Base-by-base conservation (phyloP, 352 stramenopile species). In the Phytopythium chamaehyphon region DNA sequence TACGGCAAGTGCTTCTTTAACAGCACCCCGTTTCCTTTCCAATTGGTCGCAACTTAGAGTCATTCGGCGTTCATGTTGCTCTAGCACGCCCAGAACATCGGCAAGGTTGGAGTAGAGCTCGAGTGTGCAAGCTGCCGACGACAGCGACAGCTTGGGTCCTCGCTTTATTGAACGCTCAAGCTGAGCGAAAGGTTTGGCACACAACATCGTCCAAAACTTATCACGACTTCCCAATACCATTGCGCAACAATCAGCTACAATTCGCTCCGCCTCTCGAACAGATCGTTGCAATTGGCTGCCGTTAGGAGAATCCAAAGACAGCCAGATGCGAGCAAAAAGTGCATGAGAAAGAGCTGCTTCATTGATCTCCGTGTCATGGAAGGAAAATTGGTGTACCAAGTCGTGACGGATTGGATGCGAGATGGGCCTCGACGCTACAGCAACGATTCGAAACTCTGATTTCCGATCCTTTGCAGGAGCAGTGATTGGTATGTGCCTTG, bases 361-460 rank as follows among this genome's bases (percentile, higher is more conserved):
- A 28, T 36, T 23, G 23, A 65, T 51, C 0, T 47, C 21, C 3
- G 72, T 18, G 0, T 18, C 15, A 11, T 80, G 72, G 12, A 80
- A 50, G 1, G 52, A 46, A 28, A 81, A 56, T 12, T 71, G 36
- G 24, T 54, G 28, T 11, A 49, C 55, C 0, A 66, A 26, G 2
- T 21, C 44, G 37, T 75, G 56, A 24, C 70, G 63, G 22, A 47
- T 15, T 12, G 33, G 18, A 0, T 52, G 23, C 12, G 47, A 21
- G 8, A 73, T 53, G 5, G 51, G 14, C 14, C 38, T 59, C 1
- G 63, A 18, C 6, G 71, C 61, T 3, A 86, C 61, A 0, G 62
- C 73, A 28, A 79, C 83, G 2, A 88, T 35, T 45, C 82, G 76
- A 42, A 88, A 88, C 0, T 59, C 66, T 0, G 48, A 31, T 8